Conservation (phyloP, 352 stramenopile species). For the Pseudoperonospora humuli region DNA sequence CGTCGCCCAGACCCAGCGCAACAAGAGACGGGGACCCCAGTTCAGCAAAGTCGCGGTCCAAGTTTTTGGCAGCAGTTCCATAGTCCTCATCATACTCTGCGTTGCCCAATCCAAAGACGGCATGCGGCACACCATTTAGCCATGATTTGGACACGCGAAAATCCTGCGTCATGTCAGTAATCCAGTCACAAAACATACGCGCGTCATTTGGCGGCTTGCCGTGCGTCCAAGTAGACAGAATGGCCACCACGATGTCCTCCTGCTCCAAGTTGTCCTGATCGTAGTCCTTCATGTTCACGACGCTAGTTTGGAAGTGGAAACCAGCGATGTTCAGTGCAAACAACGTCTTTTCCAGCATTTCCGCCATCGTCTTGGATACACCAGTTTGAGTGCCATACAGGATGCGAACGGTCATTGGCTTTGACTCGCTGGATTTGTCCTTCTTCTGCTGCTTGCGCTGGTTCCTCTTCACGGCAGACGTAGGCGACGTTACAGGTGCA, state of each 20-base stretch:
- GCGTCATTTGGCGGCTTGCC: slow-evolving; percentile 69
- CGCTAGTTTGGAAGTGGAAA: slow-evolving; percentile 76
- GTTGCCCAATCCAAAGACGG: slow-evolving; percentile 83
- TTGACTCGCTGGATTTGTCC: slow-evolving; percentile 8
- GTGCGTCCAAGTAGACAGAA: slow-evolving; percentile 83
- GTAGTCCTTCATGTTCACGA: slow-evolving; percentile 86
- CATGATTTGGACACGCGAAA: slow-evolving; percentile 84
- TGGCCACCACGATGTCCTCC: slow-evolving; percentile 70
- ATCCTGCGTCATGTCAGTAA: slow-evolving; percentile 84
- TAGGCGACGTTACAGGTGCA: slow-evolving; percentile 5
- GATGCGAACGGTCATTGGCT: slow-evolving; percentile 62
- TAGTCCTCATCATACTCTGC: slow-evolving; percentile 86
- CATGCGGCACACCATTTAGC: slow-evolving; percentile 63
- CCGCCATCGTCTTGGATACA: slow-evolving; percentile 68
- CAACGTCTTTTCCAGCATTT: slow-evolving; percentile 64
- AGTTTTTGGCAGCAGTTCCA: slow-evolving; percentile 66
- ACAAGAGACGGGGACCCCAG: slow-evolving; percentile 63
- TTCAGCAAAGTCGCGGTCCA: slow-evolving; percentile 49
- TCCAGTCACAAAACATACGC: slow-evolving; percentile 76
- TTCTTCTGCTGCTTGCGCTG: slow-evolving; percentile 10
- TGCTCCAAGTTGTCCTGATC: slow-evolving; percentile 88
- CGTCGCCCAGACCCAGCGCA: slow-evolving; percentile 59
- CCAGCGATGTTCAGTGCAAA: slow-evolving; percentile 74
- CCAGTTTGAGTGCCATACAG: slow-evolving; percentile 84
- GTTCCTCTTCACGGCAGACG: slow-evolving; percentile 14